Conservation (phyloP, 805 yeast genomes). For the Cyberlindnera xishuangbannaensis region DNA sequence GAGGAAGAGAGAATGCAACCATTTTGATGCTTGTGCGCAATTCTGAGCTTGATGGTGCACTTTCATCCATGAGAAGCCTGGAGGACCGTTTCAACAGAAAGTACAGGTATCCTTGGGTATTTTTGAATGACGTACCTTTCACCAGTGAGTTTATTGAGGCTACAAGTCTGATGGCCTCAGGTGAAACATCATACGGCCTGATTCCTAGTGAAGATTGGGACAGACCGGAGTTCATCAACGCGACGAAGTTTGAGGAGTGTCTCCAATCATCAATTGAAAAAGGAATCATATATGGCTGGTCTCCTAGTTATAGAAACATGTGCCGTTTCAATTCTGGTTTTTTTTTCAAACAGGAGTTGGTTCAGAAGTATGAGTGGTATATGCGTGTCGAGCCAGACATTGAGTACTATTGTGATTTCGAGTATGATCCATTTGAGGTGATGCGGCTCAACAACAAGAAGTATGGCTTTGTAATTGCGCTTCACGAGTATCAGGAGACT, state of each 20-base stretch:
- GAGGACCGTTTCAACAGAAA: conserved; percentile 69
- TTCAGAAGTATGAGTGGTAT: conserved; percentile 76
- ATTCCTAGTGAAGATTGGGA: conserved; percentile 74
- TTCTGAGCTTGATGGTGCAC: conserved; percentile 68
- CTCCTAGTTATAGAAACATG: conserved; percentile 81
- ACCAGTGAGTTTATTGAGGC: conserved; percentile 54
- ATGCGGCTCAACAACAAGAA: conserved; percentile 71
- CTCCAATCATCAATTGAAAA: conserved; percentile 38
- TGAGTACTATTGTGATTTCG: conserved; percentile 80
- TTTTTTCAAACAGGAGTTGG: conserved; percentile 73
- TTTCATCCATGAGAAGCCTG: conserved; percentile 67
- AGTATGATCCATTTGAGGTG: conserved; percentile 79
- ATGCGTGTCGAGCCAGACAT: conserved; percentile 96
- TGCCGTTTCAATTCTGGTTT: conserved; percentile 91
- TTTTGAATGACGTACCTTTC: conserved; percentile 70
- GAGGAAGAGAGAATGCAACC: conserved; percentile 74
- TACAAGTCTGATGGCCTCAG: conserved; percentile 55
- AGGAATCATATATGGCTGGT: conserved; percentile 58
- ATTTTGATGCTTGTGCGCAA: conserved; percentile 84
- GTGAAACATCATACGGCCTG: conserved; percentile 60
- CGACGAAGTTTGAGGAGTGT: conserved; percentile 42
- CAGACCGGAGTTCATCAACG: conserved; percentile 65
- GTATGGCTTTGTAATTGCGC: conserved; percentile 82
- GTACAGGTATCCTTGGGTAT: conserved; percentile 73
- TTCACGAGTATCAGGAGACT: conserved; percentile 79